Evolutionary conservation across 768 basidiomycete genomes (phyloP).

Genomic region (Suillus fuscotomentosus): DNA sequence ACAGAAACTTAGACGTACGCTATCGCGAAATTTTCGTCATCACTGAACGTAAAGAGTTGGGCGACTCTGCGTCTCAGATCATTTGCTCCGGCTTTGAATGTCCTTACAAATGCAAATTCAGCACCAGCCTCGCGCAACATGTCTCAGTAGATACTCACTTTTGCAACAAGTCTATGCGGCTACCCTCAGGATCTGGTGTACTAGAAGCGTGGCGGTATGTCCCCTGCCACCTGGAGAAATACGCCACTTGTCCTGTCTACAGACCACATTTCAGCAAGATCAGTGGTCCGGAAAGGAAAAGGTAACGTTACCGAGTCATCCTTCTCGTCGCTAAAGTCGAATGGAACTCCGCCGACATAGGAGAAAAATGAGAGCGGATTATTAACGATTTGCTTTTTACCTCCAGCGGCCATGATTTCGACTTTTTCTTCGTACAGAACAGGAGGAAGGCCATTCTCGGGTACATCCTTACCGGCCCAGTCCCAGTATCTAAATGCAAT

Average conservation of each 20-base stretch:
- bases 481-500: constrained; percentile 24
- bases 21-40: constrained; percentile 9
- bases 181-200: constrained; percentile 11
- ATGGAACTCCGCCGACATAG: constrained; percentile 14
- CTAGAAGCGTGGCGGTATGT: constrained; percentile 19
- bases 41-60: constrained; percentile 18
- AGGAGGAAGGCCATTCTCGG: constrained; percentile 18
- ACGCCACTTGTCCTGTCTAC: constrained; percentile 15
- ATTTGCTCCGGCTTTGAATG: constrained; percentile 15
- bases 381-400: constrained; percentile 10
- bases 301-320: constrained; percentile 6
- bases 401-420: constrained; percentile 6
- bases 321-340: constrained; percentile 16
- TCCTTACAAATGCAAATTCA: constrained; percentile 6
- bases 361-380: constrained; percentile 21
- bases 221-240: constrained; percentile 18
- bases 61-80: constrained; percentile 17
- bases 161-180: constrained; percentile 13
- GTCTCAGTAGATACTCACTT: constrained; percentile 9
- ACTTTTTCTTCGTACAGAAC: constrained; percentile 18
- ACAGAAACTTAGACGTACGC: constrained; percentile 8
- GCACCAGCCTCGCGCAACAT: not conserved
- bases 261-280: not conserved
- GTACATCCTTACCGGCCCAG: constrained; percentile 23
- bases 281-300: not conserved